A percentile compares a stretch with the other conserved stretches of the same genome.
Evolutionary conservation across 352 stramenopile species (phyloP).

Genomic region (Discostella stelligera): DNA sequence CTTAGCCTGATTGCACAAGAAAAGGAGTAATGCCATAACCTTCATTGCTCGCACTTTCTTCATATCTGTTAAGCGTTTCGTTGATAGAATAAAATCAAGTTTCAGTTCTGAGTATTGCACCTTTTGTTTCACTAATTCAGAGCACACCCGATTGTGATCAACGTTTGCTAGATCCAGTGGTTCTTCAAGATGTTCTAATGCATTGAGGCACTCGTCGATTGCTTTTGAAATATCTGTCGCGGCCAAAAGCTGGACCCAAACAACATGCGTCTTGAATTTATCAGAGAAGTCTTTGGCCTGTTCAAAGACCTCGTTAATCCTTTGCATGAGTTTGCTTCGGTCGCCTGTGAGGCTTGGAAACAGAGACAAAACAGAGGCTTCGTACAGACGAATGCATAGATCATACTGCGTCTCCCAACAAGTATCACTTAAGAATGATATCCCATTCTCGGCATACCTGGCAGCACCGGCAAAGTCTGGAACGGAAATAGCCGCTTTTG

Average conservation of each 20-base stretch:
- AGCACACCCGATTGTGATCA: neutral
- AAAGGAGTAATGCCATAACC: slow-evolving; percentile 8
- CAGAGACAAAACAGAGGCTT: slow-evolving; percentile 15
- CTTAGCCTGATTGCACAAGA: slow-evolving; percentile 11
- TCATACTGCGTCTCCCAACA: slow-evolving; percentile 31
- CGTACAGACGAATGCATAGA: slow-evolving; percentile 20
- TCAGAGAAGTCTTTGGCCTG: slow-evolving; percentile 20
- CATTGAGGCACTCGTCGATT: slow-evolving; percentile 4
- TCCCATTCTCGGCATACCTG: slow-evolving; percentile 20
- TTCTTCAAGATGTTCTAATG: slow-evolving; percentile 11
- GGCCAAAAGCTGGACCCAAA: slow-evolving; percentile 4
- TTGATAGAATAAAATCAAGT: slow-evolving; percentile 1
- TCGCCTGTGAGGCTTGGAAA: slow-evolving; percentile 8
- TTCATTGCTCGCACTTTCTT: slow-evolving; percentile 33
- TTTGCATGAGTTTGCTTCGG: neutral
- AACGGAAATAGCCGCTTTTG: slow-evolving; percentile 14
- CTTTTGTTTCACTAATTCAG: neutral
- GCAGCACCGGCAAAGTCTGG: slow-evolving; percentile 18
- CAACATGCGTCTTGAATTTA: slow-evolving; percentile 15
- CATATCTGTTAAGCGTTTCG: slow-evolving; percentile 4
- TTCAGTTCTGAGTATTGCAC: neutral
- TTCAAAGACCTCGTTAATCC: slow-evolving; percentile 16
- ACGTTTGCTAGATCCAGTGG: slow-evolving; percentile 8
- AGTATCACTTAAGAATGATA: slow-evolving; percentile 22
- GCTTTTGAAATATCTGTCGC: slow-evolving; percentile 5